phyloP scores from a whole-genome alignment of 352 stramenopile species.

The Phytopythium litorale region DNA sequence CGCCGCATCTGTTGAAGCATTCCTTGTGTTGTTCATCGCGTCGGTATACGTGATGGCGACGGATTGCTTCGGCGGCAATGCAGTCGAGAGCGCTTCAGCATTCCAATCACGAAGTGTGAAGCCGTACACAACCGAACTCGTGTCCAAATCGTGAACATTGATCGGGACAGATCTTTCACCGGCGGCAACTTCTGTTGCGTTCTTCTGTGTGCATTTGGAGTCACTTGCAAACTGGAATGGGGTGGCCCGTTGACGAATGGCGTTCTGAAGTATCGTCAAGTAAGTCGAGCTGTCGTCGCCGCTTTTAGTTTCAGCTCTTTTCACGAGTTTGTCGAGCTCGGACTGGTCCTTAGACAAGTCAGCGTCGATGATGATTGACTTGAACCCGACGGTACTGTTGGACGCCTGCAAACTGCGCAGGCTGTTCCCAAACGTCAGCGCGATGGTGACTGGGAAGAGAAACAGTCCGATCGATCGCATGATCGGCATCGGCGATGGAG shows the following conservation, averaged over 20 bases:
- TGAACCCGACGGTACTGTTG: slow-evolving; percentile 44
- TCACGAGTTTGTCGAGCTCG: slow-evolving; percentile 23
- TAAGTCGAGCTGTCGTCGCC: slow-evolving; percentile 11
- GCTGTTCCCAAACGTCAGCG: slow-evolving; percentile 42
- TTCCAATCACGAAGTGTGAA: slow-evolving; percentile 50
- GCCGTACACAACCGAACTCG: slow-evolving; percentile 36
- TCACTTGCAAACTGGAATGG: slow-evolving; percentile 34
- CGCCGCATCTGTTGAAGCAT: neutral
- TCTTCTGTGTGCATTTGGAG: slow-evolving; percentile 25
- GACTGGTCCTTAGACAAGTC: slow-evolving; percentile 38
- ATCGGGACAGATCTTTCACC: slow-evolving; percentile 21
- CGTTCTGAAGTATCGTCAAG: slow-evolving; percentile 41
- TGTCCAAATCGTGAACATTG: slow-evolving; percentile 38
- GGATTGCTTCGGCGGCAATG: slow-evolving; percentile 10
- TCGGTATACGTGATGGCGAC: slow-evolving; percentile 7
- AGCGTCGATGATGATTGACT: slow-evolving; percentile 33
- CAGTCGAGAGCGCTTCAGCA: slow-evolving; percentile 18
- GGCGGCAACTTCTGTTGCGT: slow-evolving; percentile 14
- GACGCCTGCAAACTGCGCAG: slow-evolving; percentile 39
- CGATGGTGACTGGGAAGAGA: slow-evolving; percentile 33
- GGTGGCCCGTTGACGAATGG: slow-evolving; percentile 16
- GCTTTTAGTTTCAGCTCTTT: neutral
- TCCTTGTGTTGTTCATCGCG: neutral
- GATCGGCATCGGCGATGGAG: slow-evolving; percentile 7
- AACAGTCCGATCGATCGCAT: slow-evolving; percentile 24